These are phyloP conservation scores for Metschnikowia kunwiensis DNA, from an alignment of 805 yeast genomes.

Conservation along the genomic window DNA sequence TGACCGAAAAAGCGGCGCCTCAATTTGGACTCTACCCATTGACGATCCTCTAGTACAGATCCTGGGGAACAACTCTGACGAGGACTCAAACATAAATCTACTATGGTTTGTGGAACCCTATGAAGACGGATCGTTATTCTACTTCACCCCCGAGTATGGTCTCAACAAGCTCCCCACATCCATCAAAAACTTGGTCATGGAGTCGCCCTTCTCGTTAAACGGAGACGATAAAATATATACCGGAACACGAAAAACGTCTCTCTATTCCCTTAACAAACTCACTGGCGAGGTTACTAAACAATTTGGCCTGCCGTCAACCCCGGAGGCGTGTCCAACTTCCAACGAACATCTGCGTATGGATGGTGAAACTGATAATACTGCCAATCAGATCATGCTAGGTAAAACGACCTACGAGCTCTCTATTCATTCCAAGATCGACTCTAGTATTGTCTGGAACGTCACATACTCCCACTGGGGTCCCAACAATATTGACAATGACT, in stretches of 20 bases:
- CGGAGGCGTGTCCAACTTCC: conserved; percentile 36
- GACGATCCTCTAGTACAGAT: conserved; percentile 59
- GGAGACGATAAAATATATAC: conserved; percentile 84
- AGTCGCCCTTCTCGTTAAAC: conserved; percentile 78
- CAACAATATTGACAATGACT: conserved; percentile 69
- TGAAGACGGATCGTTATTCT: conserved; percentile 79
- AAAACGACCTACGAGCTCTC: conserved; percentile 68
- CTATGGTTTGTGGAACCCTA: conserved; percentile 91
- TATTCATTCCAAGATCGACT: conserved; percentile 69
- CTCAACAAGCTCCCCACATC: conserved; percentile 78
- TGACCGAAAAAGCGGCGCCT: conserved; percentile 68
- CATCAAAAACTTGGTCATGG: conserved; percentile 69
- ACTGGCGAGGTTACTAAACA: conserved; percentile 72
- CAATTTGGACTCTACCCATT: conserved; percentile 72
- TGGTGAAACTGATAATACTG: conserved; percentile 6
- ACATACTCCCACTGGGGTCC: conserved; percentile 91
- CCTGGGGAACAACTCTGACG: conserved; percentile 13
- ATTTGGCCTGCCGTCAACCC: conserved; percentile 46
- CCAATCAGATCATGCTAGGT: conserved; percentile 55
- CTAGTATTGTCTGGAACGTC: conserved; percentile 70
- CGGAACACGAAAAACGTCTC: conserved; percentile 72
- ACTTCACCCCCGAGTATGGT: conserved; percentile 72
- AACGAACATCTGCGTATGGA: conserved; percentile 18
- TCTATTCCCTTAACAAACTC: conserved; percentile 67
- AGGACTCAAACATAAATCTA: conserved; percentile 25